These are phyloP conservation scores for Onygenales sp. DNA, from an alignment of 2,329 filamentous ascomycete genomes.

Conservation along the genomic window DNA sequence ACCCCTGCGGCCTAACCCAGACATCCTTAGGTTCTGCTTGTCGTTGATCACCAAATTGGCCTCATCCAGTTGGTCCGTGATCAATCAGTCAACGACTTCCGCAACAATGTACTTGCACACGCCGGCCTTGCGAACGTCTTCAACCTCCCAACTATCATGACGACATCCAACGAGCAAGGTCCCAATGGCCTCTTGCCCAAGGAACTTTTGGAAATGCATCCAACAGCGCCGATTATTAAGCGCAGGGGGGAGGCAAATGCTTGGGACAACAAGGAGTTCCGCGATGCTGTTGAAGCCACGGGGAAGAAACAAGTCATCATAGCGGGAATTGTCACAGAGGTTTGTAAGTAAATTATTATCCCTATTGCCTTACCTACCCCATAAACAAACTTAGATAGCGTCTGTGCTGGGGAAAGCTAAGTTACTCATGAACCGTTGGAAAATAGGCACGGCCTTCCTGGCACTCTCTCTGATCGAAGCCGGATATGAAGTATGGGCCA, in stretches of 20 bases:
- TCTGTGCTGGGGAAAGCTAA: neutral
- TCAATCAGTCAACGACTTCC: slow-evolving; percentile 55
- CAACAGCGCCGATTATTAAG: slow-evolving; percentile 54
- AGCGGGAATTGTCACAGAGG: slow-evolving; percentile 63
- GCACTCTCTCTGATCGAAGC: slow-evolving; percentile 61
- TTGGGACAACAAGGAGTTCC: slow-evolving; percentile 65
- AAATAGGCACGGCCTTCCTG: slow-evolving; percentile 55
- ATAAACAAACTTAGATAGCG: no score
- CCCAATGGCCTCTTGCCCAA: slow-evolving; percentile 63
- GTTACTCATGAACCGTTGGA: neutral
- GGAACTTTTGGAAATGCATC: slow-evolving; percentile 60
- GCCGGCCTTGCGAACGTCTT: slow-evolving; percentile 58
- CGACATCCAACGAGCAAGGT: slow-evolving; percentile 58
- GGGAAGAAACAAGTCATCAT: slow-evolving; percentile 62
- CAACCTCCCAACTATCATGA: slow-evolving; percentile 58
- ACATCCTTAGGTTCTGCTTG: no score
- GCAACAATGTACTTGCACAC: slow-evolving; percentile 59
- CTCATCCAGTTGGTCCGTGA: slow-evolving; percentile 47
- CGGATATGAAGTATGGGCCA: slow-evolving; percentile 65
- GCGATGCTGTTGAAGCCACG: slow-evolving; percentile 53
- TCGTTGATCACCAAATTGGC: slow-evolving; percentile 8
- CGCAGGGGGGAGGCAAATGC: slow-evolving; percentile 66
- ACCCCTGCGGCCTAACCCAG: no score
- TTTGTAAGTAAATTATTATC: slow-evolving; percentile 41
- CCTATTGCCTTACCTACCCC: neutral